A percentile compares a stretch with the other conserved stretches of the same genome.
phyloP scores from a whole-genome alignment of 805 yeast species.

The Ogataea pignaliae region DNA sequence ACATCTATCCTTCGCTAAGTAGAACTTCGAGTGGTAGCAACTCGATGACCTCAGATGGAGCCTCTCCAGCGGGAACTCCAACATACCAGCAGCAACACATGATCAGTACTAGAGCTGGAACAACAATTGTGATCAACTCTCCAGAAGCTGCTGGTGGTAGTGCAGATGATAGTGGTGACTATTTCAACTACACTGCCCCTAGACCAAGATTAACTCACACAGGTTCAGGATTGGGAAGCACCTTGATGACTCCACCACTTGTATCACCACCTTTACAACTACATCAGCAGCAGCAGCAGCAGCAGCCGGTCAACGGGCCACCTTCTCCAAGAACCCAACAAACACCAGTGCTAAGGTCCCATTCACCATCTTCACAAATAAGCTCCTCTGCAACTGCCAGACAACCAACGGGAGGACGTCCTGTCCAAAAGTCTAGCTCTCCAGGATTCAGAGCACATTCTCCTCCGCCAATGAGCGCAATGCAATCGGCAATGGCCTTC shows the following conservation, averaged over 20 bases:
- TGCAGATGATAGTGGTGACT: conserved; percentile 16
- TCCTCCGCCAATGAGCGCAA: conserved; percentile 2
- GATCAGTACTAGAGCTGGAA: conserved; percentile 3
- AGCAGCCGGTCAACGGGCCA: not conserved
- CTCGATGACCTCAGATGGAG: conserved; percentile 10
- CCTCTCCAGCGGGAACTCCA: conserved; percentile 8
- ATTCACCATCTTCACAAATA: conserved; percentile 5
- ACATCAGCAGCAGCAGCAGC: conserved; percentile 9
- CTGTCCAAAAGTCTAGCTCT: not conserved
- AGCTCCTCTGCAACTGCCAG: conserved; percentile 1
- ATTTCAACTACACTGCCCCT: conserved; percentile 27
- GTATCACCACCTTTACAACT: conserved; percentile 4
- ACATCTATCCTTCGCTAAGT: conserved; percentile 4
- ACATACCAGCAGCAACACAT: conserved; percentile 7
- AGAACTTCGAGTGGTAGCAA: conserved; percentile 14
- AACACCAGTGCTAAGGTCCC: not conserved
- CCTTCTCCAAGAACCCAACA: conserved; percentile 1
- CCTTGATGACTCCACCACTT: conserved; percentile 2
- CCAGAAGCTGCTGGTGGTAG: conserved; percentile 11
- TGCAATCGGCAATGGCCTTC: not conserved
- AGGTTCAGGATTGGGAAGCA: conserved; percentile 1
- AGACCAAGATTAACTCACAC: conserved; percentile 17
- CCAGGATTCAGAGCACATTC: conserved; percentile 8
- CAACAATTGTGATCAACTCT: conserved; percentile 13
- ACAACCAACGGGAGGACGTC: conserved; percentile 9